Percentiles rank a stretch among this genome's conserved stretches.
Evolutionary conservation across 495 filamentous ascomycete species (phyloP).

Genomic region (Usnea hakonensis): DNA sequence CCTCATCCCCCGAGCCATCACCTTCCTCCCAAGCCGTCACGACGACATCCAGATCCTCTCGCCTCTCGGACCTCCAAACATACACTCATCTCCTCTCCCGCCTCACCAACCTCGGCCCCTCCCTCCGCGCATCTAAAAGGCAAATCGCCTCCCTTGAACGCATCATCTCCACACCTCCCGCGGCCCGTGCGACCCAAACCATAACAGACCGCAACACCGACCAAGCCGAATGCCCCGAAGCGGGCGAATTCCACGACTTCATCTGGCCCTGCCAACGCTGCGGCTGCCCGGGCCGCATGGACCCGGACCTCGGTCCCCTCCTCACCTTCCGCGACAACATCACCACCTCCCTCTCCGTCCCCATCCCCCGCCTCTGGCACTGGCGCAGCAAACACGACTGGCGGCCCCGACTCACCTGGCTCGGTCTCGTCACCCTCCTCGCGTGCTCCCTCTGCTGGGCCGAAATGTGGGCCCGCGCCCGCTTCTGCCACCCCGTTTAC

Average conservation of each 20-base stretch:
- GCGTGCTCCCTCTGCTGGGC: constrained; percentile 47
- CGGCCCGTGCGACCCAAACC: constrained; percentile 15
- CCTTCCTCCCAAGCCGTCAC: constrained; percentile 10
- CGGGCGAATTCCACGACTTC: constrained; percentile 25
- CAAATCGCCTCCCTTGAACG: constrained; percentile 61
- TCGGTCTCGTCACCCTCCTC: constrained; percentile 46
- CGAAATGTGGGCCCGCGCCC: constrained; percentile 43
- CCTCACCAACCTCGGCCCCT: constrained; percentile 52
- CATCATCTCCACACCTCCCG: constrained; percentile 42
- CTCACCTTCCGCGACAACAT: constrained; percentile 5
- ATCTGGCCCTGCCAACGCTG: constrained; percentile 29
- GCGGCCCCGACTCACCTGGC: constrained; percentile 44
- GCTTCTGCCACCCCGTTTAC: constrained; percentile 52
- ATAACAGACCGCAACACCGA: neutral
- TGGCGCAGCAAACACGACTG: constrained; percentile 35
- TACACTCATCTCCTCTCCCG: constrained; percentile 47
- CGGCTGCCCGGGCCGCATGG: constrained; percentile 16
- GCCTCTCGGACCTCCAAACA: constrained; percentile 31
- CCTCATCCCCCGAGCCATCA: constrained; percentile 12
- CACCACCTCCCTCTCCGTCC: constrained; percentile 36
- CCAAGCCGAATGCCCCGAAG: constrained; percentile 20
- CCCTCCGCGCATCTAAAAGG: constrained; percentile 58
- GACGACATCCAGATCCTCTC: constrained; percentile 8
- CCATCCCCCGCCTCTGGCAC: constrained; percentile 53
- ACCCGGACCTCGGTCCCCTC: neutral